Percentiles rank a stretch among this genome's conserved stretches.
Evolutionary conservation across 306 rosid genomes (phyloP).

Genomic region (Benincasa hispida): DNA sequence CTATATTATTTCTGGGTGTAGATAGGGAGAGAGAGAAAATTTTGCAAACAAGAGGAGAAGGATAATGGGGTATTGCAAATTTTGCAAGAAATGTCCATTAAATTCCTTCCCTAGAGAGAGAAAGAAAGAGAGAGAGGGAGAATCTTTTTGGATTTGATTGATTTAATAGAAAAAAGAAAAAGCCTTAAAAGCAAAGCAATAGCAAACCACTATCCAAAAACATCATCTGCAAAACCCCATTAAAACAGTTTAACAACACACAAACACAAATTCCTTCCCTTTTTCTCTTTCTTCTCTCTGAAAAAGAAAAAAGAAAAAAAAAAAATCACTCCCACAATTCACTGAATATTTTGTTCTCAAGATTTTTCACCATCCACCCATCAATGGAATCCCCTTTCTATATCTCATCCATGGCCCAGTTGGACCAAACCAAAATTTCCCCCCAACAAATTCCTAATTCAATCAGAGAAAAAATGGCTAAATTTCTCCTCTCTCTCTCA

Average conservation of each 20-base stretch:
- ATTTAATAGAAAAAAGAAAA: not conserved
- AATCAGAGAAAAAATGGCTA: conserved; percentile 24
- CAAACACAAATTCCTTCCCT: not conserved
- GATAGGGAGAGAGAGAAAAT: no score
- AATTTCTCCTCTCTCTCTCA: conserved; percentile 33
- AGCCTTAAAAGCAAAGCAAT: not conserved
- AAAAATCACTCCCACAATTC: not conserved
- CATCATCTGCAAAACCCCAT: not conserved
- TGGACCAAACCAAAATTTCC: conserved; percentile 91
- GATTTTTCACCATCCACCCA: not conserved
- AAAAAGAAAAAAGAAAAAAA: no score
- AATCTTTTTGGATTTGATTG: not conserved
- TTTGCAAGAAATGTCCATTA: no score
- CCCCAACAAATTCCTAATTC: conserved; percentile 30
- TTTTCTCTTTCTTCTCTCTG: not conserved
- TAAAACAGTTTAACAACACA: not conserved
- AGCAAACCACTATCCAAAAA: not conserved
- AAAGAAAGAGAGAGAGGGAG: not conserved
- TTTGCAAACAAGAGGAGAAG: no score
- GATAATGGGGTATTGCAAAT: no score
- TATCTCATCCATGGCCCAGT: conserved; percentile 86
- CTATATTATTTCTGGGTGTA: no score
- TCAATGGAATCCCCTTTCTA: conserved; percentile 6
- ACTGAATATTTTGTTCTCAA: not conserved
- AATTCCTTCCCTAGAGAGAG: not conserved